Conservation (phyloP, 176 grass and related monocot species). For the Triticum monococcum region DNA sequence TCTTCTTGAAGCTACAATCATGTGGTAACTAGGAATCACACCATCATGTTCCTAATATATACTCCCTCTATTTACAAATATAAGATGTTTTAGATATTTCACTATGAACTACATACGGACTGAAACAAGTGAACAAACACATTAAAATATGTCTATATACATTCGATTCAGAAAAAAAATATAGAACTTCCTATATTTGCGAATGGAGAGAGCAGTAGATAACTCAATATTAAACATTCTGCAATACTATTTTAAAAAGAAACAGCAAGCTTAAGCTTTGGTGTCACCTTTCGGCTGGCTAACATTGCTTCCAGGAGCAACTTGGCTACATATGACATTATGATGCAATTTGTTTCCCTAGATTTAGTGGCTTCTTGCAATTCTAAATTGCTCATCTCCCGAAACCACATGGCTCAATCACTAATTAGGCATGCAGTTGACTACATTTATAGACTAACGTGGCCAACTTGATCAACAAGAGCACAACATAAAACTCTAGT, state of each 20-base stretch:
- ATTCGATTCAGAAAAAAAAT: too few species aligned
- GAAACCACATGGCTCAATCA: conserved; percentile 46
- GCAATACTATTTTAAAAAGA: too few species aligned
- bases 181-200: too few species aligned
- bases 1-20: neutral
- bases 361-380: conserved; percentile 11
- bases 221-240: too few species aligned
- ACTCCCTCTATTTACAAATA: neutral
- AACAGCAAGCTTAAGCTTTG: neutral
- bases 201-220: too few species aligned
- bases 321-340: neutral
- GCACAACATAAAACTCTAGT: neutral
- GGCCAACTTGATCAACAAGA: conserved; percentile 29
- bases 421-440: conserved; percentile 9
- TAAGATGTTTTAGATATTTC: too few species aligned
- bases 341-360: conserved; percentile 20
- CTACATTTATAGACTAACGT: conserved; percentile 25
- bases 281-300: neutral
- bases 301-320: neutral
- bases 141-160: too few species aligned
- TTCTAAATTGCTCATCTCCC: conserved; percentile 20
- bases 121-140: too few species aligned
- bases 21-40: conserved; percentile 1
- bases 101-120: too few species aligned
- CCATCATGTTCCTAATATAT: neutral